Conservation (phyloP, 805 yeast species). For the Ogataea polymorpha region DNA sequence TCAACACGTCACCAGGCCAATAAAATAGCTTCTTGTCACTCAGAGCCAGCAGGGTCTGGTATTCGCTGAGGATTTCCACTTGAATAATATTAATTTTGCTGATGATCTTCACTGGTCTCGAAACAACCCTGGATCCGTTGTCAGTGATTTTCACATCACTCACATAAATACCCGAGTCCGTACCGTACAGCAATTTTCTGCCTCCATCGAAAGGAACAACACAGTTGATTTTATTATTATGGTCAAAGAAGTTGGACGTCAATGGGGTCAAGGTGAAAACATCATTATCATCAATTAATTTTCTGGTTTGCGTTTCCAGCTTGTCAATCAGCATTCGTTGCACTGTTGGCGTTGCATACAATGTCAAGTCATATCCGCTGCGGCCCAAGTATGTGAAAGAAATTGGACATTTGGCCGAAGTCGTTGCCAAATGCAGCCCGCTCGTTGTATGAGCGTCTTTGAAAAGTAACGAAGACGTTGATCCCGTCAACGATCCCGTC, state of each 20-base stretch:
- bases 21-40: conserved; percentile 80
- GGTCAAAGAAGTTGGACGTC: conserved; percentile 72
- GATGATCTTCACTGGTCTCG: conserved; percentile 74
- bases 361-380: conserved; percentile 51
- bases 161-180: conserved; percentile 86
- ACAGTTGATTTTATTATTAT: conserved; percentile 77
- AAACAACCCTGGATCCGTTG: conserved; percentile 49
- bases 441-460: conserved; percentile 20
- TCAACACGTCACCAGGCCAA: conserved; percentile 68
- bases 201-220: conserved; percentile 95
- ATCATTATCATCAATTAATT: conserved; percentile 67
- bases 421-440: conserved; percentile 22
- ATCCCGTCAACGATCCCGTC: conserved; percentile 32
- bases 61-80: conserved; percentile 87
- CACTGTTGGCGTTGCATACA: conserved; percentile 56
- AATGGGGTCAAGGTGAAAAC: conserved; percentile 76
- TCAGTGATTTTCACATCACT: conserved; percentile 61
- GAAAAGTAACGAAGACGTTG: conserved; percentile 28
- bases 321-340: conserved; percentile 80
- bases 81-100: conserved; percentile 78
- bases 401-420: conserved; percentile 41
- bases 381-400: conserved; percentile 53
- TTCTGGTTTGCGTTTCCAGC: conserved; percentile 74
- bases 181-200: conserved; percentile 82
- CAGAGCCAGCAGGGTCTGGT: conserved; percentile 74